phyloP scores from a whole-genome alignment of 768 basidiomycete genomes.

The Psilocybe cyanescens region DNA sequence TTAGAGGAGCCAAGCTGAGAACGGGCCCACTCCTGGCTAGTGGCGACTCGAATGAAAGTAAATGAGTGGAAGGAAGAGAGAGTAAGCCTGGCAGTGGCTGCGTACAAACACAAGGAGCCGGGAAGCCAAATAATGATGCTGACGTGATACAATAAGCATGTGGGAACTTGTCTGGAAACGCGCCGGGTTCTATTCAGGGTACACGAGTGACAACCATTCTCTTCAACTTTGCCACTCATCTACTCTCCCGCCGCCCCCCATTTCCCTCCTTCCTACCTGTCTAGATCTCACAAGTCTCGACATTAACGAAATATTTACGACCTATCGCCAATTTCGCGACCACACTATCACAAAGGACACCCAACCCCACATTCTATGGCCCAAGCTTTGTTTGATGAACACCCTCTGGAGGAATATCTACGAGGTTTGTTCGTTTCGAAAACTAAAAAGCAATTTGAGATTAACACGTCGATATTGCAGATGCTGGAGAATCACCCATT shows the following conservation, averaged over 20 bases:
- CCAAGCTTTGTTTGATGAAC: conserved; percentile 77
- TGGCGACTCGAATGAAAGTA: neutral
- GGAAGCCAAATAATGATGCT: neutral
- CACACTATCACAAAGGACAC: conserved; percentile 4
- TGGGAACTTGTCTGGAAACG: neutral
- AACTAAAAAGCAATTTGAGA: conserved; percentile 3
- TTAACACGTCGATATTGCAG: conserved; percentile 33
- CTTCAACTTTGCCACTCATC: conserved; percentile 12
- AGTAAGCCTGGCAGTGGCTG: neutral
- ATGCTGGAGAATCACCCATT: conserved; percentile 60
- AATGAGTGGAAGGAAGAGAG: neutral
- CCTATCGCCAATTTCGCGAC: conserved; percentile 4
- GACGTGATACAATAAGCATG: conserved; percentile 14
- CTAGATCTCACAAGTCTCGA: conserved; percentile 4
- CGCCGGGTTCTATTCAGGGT: neutral
- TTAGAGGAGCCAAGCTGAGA: neutral
- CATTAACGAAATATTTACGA: conserved; percentile 27
- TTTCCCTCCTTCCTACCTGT: conserved; percentile 14
- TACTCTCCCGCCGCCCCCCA: conserved; percentile 12
- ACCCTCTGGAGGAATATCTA: conserved; percentile 76
- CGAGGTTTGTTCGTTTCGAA: conserved; percentile 47
- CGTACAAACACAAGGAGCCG: neutral
- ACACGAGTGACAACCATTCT: conserved; percentile 5
- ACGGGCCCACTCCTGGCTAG: neutral
- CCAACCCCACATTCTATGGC: conserved; percentile 54